Base-by-base conservation (phyloP, 75 land plant species). In the Pseudotsuga menziesii region DNA sequence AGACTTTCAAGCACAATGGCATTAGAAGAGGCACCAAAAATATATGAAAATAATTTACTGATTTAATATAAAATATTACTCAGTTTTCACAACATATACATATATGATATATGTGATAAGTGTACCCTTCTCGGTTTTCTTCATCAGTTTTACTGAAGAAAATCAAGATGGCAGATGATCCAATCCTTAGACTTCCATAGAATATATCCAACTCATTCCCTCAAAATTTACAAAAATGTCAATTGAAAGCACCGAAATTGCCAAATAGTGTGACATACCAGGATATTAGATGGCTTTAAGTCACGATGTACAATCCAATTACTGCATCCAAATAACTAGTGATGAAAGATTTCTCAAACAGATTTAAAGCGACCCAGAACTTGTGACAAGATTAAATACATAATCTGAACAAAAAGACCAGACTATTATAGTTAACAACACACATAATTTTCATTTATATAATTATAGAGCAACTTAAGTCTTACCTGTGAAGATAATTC, bases 281-380 rank as follows among this genome's bases (percentile, higher is more conserved):
- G 80, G 26, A 96, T 91, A 69, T 96, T 96, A n/a, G 98, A 94
- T 74, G 98, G 98, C 78, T 96, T 96, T 16, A 96, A 79, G 75
- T 94, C 98, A 39, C 98, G 89, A 78, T 96, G 98, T 56, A 96
- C 88, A 22, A 96, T 96, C 98, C 98, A 96, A 78, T 96, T 96
- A 79, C 98, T 96, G 88, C 84, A 89, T 19, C 75, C 36, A 79
- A 56, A 74, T 25, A 54, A 41, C 36, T 3, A 35, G 39, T 54
- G 36, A 73, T 73, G 57, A 73, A 56, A 27, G 11, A 26, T 5
- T 26, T 73, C 25, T 73, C 57, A 16, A 56, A 5, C 35, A 32
- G 56, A 17, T 73, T 73, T 26, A 56, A 73, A 55, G 35, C 20
- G 41, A 69, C 72, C 22, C 41, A 69, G 23, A 69, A 69, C 72